Conservation (phyloP, 805 yeast genomes). For the Saccharomycopsis fermentans region DNA sequence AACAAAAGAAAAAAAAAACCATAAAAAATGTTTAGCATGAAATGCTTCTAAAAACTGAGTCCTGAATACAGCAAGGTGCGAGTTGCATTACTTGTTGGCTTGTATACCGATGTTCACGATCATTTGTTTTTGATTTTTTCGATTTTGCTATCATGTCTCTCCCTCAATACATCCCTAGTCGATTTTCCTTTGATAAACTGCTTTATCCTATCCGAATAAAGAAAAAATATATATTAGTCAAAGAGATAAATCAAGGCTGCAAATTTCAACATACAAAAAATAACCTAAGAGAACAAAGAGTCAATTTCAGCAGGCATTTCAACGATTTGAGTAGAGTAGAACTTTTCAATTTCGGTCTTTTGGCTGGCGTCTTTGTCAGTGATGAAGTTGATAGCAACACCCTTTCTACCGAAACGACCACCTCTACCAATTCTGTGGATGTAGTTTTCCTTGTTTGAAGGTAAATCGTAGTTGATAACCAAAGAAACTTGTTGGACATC, state of each 20-base stretch:
- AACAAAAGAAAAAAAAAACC: background rate
- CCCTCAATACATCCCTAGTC: too few relatives aligned
- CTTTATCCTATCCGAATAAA: background rate
- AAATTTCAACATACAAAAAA: too few relatives aligned
- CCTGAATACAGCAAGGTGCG: too few relatives aligned
- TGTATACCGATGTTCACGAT: too few relatives aligned
- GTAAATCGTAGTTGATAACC: slow-evolving; percentile 90
- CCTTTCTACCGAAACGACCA: slow-evolving; percentile 98
- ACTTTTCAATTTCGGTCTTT: slow-evolving; percentile 79
- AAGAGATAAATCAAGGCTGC: too few relatives aligned
- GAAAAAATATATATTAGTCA: background rate
- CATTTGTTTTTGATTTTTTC: too few relatives aligned
- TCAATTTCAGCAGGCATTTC: slow-evolving; percentile 78
- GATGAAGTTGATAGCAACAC: slow-evolving; percentile 92
- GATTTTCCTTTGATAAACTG: too few relatives aligned
- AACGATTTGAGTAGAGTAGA: slow-evolving; percentile 79
- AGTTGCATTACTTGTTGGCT: too few relatives aligned
- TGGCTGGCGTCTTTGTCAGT: slow-evolving; percentile 67
- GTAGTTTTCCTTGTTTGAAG: slow-evolving; percentile 83
- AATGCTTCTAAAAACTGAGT: too few relatives aligned
- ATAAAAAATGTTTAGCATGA: background rate
- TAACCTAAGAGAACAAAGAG: background rate
- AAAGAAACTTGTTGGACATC: slow-evolving; percentile 96
- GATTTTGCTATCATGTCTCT: too few relatives aligned
- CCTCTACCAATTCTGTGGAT: slow-evolving; percentile 97